Evolutionary conservation across 495 filamentous ascomycete species (phyloP).

Genomic region (Ascodesmis nigricans): DNA sequence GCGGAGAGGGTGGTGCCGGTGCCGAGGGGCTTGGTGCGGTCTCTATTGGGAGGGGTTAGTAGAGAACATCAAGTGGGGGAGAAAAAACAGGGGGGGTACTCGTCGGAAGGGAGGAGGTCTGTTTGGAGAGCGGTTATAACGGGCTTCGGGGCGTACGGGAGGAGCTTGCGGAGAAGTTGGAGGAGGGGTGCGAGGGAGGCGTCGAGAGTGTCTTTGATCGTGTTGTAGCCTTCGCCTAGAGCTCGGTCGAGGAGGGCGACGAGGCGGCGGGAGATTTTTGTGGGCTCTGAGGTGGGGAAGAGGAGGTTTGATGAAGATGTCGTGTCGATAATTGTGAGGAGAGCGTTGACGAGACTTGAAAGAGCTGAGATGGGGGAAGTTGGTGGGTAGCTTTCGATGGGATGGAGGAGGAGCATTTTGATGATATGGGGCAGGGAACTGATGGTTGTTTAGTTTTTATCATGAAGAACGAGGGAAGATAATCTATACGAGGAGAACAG

Average conservation of each 20-base stretch:
- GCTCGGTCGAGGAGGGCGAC: no score
- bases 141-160: conserved; percentile 45
- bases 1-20: conserved; percentile 51
- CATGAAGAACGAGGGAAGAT: not conserved
- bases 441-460: no score
- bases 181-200: conserved; percentile 44
- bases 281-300: no score
- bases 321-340: no score
- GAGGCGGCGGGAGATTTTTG: no score
- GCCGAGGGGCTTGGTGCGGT: conserved; percentile 62
- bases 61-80: no score
- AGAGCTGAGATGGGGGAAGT: conserved; percentile 38
- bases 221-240: no score
- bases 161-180: conserved; percentile 45
- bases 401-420: conserved; percentile 44
- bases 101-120: conserved; percentile 52
- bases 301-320: no score
- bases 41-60: no score
- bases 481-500: conserved; percentile 4
- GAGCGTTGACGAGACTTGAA: conserved; percentile 49
- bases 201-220: no score
- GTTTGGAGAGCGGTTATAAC: conserved; percentile 40
- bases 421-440: conserved; percentile 46
- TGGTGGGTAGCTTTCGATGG: conserved; percentile 31
- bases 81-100: conserved; percentile 9